phyloP scores from a whole-genome alignment of 2,329 filamentous ascomycete species.

The Apiospora rasikravindrae region DNA sequence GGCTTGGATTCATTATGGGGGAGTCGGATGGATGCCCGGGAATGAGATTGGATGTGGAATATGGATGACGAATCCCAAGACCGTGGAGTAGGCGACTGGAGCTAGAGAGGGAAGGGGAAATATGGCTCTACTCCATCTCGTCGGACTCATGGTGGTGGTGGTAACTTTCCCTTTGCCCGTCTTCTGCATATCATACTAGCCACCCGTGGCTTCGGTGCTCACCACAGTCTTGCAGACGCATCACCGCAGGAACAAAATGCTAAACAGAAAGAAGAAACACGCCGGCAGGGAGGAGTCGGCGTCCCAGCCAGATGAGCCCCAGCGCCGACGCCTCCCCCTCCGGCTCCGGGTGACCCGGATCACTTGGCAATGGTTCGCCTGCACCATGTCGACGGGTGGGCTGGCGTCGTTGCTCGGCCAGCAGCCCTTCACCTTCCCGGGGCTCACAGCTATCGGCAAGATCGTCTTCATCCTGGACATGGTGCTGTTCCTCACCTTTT shows the following conservation, averaged over 20 bases:
- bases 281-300: neutral
- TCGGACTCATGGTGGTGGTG: neutral
- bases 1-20: neutral
- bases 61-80: neutral
- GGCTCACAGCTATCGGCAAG: conserved; percentile 14
- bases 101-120: neutral
- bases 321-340: neutral
- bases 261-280: conserved; percentile 2
- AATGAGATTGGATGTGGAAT: neutral
- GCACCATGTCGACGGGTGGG: conserved; percentile 16
- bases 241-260: neutral
- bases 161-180: neutral
- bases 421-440: conserved; percentile 14
- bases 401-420: conserved; percentile 2
- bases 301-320: neutral
- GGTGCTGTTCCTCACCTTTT: conserved; percentile 6
- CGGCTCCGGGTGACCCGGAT: neutral
- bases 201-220: neutral
- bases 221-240: neutral
- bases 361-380: conserved; percentile 10
- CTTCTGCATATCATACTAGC: neutral
- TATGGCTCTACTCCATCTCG: neutral
- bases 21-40: neutral
- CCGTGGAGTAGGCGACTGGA: neutral
- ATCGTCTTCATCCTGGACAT: conserved; percentile 8